Base-by-base conservation (phyloP, 805 yeast genomes). In the Saturnispora ahearnii region DNA sequence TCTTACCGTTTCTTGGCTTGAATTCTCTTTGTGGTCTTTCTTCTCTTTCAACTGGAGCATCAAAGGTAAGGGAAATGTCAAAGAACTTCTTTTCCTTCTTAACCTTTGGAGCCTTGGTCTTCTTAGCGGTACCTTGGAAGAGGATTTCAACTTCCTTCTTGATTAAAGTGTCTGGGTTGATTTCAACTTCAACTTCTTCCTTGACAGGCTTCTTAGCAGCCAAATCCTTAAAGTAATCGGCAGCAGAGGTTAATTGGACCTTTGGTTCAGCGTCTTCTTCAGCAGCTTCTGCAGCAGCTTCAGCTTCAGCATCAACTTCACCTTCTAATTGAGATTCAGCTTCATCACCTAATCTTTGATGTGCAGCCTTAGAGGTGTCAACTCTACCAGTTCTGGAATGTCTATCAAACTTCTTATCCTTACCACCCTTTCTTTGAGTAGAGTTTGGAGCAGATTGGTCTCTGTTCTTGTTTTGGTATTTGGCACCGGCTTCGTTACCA, bases 321-420 rank as follows among this genome's bases (percentile, higher is more conserved):
- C 56, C 69, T 55, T 63, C 66, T 46, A 60, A 46, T 55, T 65
- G 69, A 34, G 69, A 49, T 51, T 62, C 67, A 76, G 80, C 76
- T 82, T 83, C 80, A 66, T 82, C 87, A 66, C 96, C 95, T 91
- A 96, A 87, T 59, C 89, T 90, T 72, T 82, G 83, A 69, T 76
- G 79, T 64, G 84, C 77, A 71, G 84, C 82, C 83, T 88, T 90
- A 61, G 77, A 79, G 61, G 96, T 75, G 75, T 89, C 96, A 63
- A 80, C 69, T 77, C 85, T 87, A 65, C 84, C 87, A 58, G 87
- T 66, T 77, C 85, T 86, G 59, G 91, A 80, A 66, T 82, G 93
- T 73, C 95, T 93, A 81, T 91, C 98, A 53, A 71, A 69, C 62
- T 77, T 74, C 67, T 69, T 73, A 51, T 55, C 57, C 72, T 79